Conservation (phyloP, 768 basidiomycete genomes). For the Leccinum aurantiacum region DNA sequence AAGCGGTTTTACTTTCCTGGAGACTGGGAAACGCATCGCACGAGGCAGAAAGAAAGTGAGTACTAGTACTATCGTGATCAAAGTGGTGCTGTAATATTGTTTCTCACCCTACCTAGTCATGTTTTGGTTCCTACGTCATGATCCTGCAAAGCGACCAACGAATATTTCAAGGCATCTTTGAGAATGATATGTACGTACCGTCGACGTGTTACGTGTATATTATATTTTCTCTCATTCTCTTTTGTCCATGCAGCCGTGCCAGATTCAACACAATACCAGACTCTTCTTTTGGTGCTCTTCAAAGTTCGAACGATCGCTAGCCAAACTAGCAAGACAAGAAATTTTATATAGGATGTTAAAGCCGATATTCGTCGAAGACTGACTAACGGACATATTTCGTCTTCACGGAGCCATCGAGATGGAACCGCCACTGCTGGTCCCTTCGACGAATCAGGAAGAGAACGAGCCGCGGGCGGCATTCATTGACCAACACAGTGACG, state of each 20-base stretch:
- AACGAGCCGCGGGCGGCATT: constrained; percentile 67
- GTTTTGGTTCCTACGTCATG: constrained; percentile 75
- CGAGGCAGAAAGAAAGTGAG: constrained; percentile 70
- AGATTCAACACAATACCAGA: constrained; percentile 78
- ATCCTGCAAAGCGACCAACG: constrained; percentile 75
- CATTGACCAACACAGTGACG: constrained; percentile 78
- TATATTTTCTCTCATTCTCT: not conserved
- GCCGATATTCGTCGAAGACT: constrained; percentile 69
- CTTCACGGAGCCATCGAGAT: constrained; percentile 89
- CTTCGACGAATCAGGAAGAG: constrained; percentile 60
- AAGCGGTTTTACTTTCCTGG: constrained; percentile 75
- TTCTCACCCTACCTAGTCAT: constrained; percentile 55
- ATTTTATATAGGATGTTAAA: constrained; percentile 74
- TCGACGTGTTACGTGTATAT: not conserved
- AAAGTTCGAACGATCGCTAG: constrained; percentile 55
- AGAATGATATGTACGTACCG: constrained; percentile 64
- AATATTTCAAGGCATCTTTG: constrained; percentile 80
- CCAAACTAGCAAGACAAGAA: constrained; percentile 60
- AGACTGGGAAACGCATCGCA: constrained; percentile 62
- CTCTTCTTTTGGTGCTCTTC: constrained; percentile 77
- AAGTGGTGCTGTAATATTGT: not conserved
- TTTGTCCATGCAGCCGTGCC: constrained; percentile 54
- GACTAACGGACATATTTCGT: constrained; percentile 73
- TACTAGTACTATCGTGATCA: constrained; percentile 5
- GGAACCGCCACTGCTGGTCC: constrained; percentile 81